phyloP scores from a whole-genome alignment of 495 filamentous ascomycete species.

The Podospora tetraspora region DNA sequence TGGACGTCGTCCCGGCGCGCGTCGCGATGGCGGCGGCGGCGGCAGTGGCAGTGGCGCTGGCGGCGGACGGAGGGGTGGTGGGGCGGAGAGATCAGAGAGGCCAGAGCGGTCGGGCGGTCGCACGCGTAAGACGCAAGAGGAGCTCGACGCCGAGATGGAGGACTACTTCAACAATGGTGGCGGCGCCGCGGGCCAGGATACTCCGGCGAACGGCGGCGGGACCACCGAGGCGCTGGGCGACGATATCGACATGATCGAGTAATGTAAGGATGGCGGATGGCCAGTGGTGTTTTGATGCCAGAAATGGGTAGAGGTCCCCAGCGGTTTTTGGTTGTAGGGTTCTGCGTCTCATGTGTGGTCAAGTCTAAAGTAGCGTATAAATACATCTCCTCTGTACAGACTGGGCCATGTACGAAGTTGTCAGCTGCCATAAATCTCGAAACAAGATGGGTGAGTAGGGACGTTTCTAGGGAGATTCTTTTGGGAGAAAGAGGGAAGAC shows the following conservation, averaged over 20 bases:
- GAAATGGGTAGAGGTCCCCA: not conserved
- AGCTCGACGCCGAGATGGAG: constrained; percentile 93
- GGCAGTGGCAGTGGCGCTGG: constrained; percentile 28
- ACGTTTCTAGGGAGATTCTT: not conserved
- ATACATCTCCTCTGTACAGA: not conserved
- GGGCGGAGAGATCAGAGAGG: constrained; percentile 34
- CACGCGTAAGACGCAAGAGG: constrained; percentile 77
- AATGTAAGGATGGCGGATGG: not conserved
- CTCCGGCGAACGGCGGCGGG: constrained; percentile 13
- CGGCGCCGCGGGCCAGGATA: constrained; percentile 23
- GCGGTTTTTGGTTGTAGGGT: not conserved
- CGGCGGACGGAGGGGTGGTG: constrained; percentile 39
- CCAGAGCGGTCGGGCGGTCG: constrained; percentile 52
- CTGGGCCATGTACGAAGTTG: not conserved
- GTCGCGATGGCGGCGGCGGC: constrained; percentile 25
- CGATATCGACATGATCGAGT: constrained; percentile 20
- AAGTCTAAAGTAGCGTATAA: not conserved
- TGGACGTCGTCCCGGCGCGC: constrained; percentile 20
- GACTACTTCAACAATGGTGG: constrained; percentile 70
- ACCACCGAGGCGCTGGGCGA: constrained; percentile 8
- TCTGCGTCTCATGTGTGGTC: not conserved
- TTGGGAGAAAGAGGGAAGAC: too few relatives aligned
- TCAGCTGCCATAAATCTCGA: not conserved
- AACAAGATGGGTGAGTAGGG: not conserved
- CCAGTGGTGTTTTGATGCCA: not conserved